These are phyloP conservation scores for Umbilicus rupestris DNA, from an alignment of 164 flowering plant genomes.

Conservation along the genomic window DNA sequence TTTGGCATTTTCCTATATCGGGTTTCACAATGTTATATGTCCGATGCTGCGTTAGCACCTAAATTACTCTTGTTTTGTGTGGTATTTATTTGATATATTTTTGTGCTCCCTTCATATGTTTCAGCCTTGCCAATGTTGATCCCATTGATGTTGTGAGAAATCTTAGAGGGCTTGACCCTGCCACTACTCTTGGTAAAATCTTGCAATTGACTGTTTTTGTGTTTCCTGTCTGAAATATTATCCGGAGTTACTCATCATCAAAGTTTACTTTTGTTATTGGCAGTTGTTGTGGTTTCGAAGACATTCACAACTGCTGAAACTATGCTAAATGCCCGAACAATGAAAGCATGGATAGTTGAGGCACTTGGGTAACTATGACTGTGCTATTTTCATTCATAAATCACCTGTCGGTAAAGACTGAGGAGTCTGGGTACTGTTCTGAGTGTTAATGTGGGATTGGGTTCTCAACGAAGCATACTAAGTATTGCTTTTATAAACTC, in stretches of 20 bases:
- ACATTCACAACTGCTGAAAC: slow-evolving; percentile 99
- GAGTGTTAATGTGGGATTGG: background rate
- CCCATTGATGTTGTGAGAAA: slow-evolving; percentile 85
- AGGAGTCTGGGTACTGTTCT: background rate
- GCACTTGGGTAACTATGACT: slow-evolving; percentile 64
- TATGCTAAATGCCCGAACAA: slow-evolving; percentile 93
- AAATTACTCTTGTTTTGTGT: background rate
- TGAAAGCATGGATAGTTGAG: slow-evolving; percentile 87
- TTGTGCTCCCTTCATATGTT: slow-evolving; percentile 12
- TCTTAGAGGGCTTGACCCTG: slow-evolving; percentile 78
- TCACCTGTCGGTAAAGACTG: background rate
- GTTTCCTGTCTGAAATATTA: background rate
- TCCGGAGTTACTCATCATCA: background rate
- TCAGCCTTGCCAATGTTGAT: slow-evolving; percentile 97
- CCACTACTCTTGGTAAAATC: slow-evolving; percentile 81
- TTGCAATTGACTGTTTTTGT: background rate
- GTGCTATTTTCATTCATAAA: background rate
- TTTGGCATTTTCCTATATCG: background rate
- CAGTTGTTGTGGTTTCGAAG: slow-evolving; percentile 97
- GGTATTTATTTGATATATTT: background rate
- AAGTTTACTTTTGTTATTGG: slow-evolving; percentile 15
- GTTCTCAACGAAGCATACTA: background rate
- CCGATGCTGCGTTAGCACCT: too few relatives aligned
- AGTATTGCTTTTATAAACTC: background rate
- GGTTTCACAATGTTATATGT: background rate